Evolutionary conservation across 2,329 filamentous ascomycete genomes (phyloP).

Genomic region (Fusarium tanahbumbuense): DNA sequence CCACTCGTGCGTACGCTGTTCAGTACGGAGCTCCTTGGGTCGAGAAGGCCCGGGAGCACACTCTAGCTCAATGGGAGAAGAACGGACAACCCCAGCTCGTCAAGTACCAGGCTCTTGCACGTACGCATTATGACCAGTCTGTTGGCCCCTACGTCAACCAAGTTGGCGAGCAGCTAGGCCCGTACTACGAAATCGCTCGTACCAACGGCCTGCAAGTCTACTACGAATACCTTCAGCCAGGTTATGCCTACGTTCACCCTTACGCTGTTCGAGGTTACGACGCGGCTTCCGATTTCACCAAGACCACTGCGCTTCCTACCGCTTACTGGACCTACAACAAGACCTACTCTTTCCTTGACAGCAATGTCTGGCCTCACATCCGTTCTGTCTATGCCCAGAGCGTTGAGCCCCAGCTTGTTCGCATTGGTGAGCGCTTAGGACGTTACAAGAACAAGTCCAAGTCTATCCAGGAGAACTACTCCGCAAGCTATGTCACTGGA

Average conservation of each 20-base stretch:
- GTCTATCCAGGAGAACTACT: conserved; percentile 41
- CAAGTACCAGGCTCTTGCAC: conserved; percentile 70
- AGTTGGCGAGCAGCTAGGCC: conserved; percentile 67
- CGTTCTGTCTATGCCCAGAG: conserved; percentile 87
- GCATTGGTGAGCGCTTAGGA: conserved; percentile 90
- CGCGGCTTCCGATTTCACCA: conserved; percentile 73
- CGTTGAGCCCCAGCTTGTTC: conserved; percentile 92
- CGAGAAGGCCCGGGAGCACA: conserved; percentile 73
- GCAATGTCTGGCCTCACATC: conserved; percentile 83
- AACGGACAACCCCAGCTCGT: conserved; percentile 80
- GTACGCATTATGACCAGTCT: conserved; percentile 74
- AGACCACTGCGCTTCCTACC: conserved; percentile 78
- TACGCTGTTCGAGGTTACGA: conserved; percentile 77
- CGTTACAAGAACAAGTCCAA: conserved; percentile 67
- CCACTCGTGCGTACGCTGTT: conserved; percentile 73
- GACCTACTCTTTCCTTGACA: conserved; percentile 76
- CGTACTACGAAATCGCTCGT: conserved; percentile 77
- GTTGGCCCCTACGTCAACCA: conserved; percentile 80
- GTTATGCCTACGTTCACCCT: conserved; percentile 79
- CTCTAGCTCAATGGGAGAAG: conserved; percentile 80
- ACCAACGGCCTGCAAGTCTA: conserved; percentile 75
- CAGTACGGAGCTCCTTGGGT: conserved; percentile 81
- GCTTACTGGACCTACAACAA: conserved; percentile 77
- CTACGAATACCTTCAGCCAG: conserved; percentile 77
- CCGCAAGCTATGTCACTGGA: conserved; percentile 39